A percentile compares a stretch with the other conserved stretches of the same genome.
phyloP scores from a whole-genome alignment of 768 basidiomycete genomes.

The Trichaptum fuscoviolaceum region DNA sequence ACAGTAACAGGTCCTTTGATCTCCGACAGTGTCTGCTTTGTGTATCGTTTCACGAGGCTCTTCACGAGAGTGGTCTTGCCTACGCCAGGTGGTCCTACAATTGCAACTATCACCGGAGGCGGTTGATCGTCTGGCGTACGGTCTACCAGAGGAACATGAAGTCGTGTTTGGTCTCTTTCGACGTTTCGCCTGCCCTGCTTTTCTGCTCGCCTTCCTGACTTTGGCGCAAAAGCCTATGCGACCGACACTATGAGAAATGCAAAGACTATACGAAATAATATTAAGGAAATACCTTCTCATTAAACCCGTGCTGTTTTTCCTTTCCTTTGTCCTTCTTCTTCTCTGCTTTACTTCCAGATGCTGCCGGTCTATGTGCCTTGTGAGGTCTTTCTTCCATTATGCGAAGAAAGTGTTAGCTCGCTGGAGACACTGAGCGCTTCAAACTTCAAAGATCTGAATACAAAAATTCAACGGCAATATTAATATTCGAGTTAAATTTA shows the following conservation, averaged over 20 bases:
- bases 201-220: conserved; percentile 86
- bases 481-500: too few relatives aligned
- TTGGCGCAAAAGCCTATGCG: conserved; percentile 82
- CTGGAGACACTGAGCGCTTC: too few relatives aligned
- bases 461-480: too few relatives aligned
- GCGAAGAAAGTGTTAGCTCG: neutral
- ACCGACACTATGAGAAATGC: neutral
- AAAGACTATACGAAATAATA: neutral
- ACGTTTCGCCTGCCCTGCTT: conserved; percentile 84
- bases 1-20: conserved; percentile 93
- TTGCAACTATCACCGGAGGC: conserved; percentile 89
- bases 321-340: conserved; percentile 71
- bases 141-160: conserved; percentile 95
- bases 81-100: conserved; percentile 95
- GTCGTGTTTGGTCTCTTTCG: conserved; percentile 88
- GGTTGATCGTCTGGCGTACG: conserved; percentile 89
- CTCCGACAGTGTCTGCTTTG: conserved; percentile 89
- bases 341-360: conserved; percentile 65
- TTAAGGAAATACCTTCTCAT: conserved; percentile 71
- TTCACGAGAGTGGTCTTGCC: conserved; percentile 95
- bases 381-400: conserved; percentile 71
- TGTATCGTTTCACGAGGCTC: conserved; percentile 84
- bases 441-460: too few relatives aligned
- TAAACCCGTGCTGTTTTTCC: conserved; percentile 71
- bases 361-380: conserved; percentile 75